Evolutionary conservation across 148 eudicot species (phyloP), one percentile per base, ranked within the genome.

Genomic region (Rheum nobile): DNA sequence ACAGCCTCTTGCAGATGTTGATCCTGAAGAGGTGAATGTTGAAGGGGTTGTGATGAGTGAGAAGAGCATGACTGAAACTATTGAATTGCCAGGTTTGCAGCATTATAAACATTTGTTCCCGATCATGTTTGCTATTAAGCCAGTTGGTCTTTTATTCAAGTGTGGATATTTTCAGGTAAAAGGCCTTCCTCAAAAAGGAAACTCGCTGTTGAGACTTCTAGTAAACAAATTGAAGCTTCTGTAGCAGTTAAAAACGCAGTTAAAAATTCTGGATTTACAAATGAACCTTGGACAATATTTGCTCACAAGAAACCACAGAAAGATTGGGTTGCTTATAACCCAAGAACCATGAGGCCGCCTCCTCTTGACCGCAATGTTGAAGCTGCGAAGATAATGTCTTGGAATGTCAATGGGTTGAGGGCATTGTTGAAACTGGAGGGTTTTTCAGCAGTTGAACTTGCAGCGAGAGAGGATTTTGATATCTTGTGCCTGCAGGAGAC

Each of bases 391-490:
- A 75, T 92, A 77, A 76, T 95, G 82, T 95, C 99, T 32, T 95
- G 99, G 97, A 95, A 95, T 82, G 99, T 95, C 39, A 95, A 95
- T 84, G 99, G 99, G 38, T 81, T 95, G 77, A 87, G 99, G 80
- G 97, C 97, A 39, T 74, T 95, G 68, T 79, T 91, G 61, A 92
- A 92, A 81, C 82, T 82, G 71, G 88, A 92, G 74, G 81, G 87
- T 42, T 88, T 89, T 85, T 86, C 91, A 68, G 90, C 84, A 21
- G 82, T 88, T 76, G 81, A 89, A 83, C 96, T 94, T 78, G 93
- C 98, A 24, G 81, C 87, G 68, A 86, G 99, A 79, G 99, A 95
- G 79, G 86, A 88, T 80, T 95, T 95, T 79, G 99, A 95, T 83
- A 85, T 95, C 29, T 75, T 95, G 75, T 95, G 99, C 86, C 83